phyloP scores from a whole-genome alignment of 176 grass and related monocot genomes.

The Typha latifolia region DNA sequence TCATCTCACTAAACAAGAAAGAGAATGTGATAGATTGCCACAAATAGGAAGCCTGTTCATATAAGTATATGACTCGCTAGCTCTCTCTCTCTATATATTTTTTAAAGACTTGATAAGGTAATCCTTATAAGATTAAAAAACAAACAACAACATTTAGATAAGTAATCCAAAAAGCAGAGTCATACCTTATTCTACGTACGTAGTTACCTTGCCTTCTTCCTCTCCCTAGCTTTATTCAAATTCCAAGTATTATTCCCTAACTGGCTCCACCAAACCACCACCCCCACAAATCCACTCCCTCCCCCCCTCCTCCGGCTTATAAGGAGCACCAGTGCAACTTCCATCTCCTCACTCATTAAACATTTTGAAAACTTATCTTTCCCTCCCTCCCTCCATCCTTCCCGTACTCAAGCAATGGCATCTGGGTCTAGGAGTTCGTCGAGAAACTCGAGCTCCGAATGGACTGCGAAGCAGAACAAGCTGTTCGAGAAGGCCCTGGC shows the following conservation, averaged over 20 bases:
- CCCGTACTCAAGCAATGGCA: background rate
- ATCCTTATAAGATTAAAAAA: too few species aligned
- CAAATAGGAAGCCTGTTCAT: too few species aligned
- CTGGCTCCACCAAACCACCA: background rate
- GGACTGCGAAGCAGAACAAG: constrained; percentile 76
- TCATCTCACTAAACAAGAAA: too few species aligned
- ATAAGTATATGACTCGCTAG: too few species aligned
- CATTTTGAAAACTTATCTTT: background rate
- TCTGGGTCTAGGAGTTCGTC: constrained; percentile 35
- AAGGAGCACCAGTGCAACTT: background rate
- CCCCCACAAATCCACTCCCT: background rate
- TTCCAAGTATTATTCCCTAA: background rate
- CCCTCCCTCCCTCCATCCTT: background rate
- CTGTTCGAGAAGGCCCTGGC: constrained; percentile 73
- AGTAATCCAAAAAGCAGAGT: too few species aligned
- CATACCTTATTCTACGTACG: too few species aligned
- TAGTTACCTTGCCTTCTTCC: background rate
- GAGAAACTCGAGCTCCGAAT: constrained; percentile 21
- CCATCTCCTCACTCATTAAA: background rate
- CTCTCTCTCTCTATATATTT: too few species aligned
- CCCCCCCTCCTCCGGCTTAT: background rate
- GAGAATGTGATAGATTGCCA: too few species aligned
- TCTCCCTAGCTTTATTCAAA: background rate
- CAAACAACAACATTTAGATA: too few species aligned
- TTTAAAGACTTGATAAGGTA: too few species aligned